Evolutionary conservation across 2,329 filamentous ascomycete genomes (phyloP).

Genomic region (Berkeleyomyces basicola): DNA sequence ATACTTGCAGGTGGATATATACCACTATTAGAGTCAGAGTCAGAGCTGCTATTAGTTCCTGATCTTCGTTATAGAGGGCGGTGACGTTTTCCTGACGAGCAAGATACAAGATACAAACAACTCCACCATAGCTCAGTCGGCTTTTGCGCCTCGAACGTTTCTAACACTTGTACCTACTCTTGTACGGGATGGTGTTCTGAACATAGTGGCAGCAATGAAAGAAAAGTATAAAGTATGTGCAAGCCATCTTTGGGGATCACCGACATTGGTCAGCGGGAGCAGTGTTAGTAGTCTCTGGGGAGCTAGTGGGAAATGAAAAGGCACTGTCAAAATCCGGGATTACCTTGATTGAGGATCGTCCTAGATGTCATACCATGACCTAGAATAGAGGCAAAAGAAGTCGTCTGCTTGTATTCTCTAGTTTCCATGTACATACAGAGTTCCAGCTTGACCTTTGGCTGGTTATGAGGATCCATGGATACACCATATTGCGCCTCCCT

Average conservation of each 20-base stretch:
- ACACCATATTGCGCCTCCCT: neutral
- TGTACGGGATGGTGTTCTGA: neutral
- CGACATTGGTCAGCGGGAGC: neutral
- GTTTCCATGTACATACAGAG: neutral
- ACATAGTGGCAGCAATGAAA: neutral
- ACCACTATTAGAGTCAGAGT: conserved; percentile 1
- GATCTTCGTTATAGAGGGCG: neutral
- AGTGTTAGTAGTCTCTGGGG: neutral
- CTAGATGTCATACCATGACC: neutral
- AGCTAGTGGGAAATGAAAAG: neutral
- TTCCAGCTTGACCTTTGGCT: neutral
- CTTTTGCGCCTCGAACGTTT: no score
- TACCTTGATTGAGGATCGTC: neutral
- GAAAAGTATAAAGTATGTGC: neutral
- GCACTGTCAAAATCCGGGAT: neutral
- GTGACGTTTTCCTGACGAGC: neutral
- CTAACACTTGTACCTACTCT: neutral
- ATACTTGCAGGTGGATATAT: neutral
- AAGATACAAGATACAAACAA: neutral
- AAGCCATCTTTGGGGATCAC: neutral
- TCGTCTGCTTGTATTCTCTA: neutral
- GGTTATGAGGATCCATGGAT: neutral
- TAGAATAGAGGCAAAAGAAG: neutral
- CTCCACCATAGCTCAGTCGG: no score
- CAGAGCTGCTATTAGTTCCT: neutral